Base-by-base conservation (phyloP, 768 basidiomycete species). In the Tephrocybe rancida region DNA sequence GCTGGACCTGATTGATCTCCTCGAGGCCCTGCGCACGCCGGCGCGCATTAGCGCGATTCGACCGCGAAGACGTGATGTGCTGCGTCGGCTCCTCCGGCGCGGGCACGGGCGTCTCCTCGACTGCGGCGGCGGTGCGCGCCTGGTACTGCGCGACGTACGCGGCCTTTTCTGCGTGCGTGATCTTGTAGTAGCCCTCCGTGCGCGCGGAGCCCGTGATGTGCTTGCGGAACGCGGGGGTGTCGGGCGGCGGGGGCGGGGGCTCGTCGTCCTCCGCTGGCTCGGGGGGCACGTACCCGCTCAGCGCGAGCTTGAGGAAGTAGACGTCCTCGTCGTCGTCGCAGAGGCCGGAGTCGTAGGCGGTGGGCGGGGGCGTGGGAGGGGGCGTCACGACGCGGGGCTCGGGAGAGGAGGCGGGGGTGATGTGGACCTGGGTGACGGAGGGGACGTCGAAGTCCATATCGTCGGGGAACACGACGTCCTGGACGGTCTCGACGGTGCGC, bases 121-220 rank as follows among this genome's bases (percentile, higher is more conserved):
- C 70, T 4, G 61, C 18, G 0, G 66, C 74, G 25, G 75, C 73
- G 49, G 81, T 71, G 19, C 90, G 86, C 24, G 81, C 74, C 52
- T 87, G 86, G 67, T 93, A 93, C 68, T 96, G 92, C 5, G 92
- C 88, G 38, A 98, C 90, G 61, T 98, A 98, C 2, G 84, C 84
- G 0, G 92, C 88, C 74, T 97, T 97, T 67, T 94, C 91, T 5
- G 87, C 83, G 63, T 92, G 89, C 0, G 92, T 87, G 67, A 98
- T 92, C 76, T 94, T 92, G 81, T 96, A 96, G 71, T 87, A 95
- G 3, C 97, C 96, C 68, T 98, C 92, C 1, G 95, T 93, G 14
- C 96, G 85, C 16, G 94, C 93, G 27, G 91, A 89, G 21, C 95
- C 95, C 1, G 90, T 89, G 44, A 83, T 60, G 65, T 96, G 94